phyloP scores from a whole-genome alignment of 345 rosid genomes.

The Hibiscus syriacus region DNA sequence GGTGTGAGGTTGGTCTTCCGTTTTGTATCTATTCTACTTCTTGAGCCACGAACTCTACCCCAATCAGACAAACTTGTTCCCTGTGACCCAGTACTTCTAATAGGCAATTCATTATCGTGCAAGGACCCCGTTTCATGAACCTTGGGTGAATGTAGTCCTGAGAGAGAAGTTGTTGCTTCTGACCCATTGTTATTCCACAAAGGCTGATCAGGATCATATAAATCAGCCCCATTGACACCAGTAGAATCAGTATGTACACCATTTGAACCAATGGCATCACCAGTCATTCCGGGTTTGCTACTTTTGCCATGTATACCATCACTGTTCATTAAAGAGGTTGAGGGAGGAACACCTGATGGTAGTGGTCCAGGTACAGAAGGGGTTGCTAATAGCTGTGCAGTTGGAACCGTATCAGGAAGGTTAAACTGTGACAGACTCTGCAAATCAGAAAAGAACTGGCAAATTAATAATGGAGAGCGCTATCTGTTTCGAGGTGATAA shows the following conservation, averaged over 20 bases:
- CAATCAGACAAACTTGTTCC: slow-evolving; percentile 45
- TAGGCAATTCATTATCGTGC: slow-evolving; percentile 30
- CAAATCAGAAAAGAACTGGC: slow-evolving; percentile 25
- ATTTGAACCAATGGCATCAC: slow-evolving; percentile 44
- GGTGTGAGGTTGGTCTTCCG: slow-evolving; percentile 40
- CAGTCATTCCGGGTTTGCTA: slow-evolving; percentile 43
- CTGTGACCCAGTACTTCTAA: slow-evolving; percentile 34
- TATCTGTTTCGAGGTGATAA: background rate
- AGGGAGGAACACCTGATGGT: slow-evolving; percentile 44
- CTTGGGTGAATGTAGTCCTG: too few species aligned
- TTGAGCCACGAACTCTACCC: slow-evolving; percentile 56
- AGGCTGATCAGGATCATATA: too few species aligned
- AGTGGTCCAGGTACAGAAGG: slow-evolving; percentile 49
- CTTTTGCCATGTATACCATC: slow-evolving; percentile 37
- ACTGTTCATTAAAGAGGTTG: slow-evolving; percentile 37
- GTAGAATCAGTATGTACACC: too few species aligned
- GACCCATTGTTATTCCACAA: too few species aligned
- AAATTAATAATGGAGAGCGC: background rate
- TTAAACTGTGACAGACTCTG: slow-evolving; percentile 97
- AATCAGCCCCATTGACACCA: too few species aligned
- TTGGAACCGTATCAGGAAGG: slow-evolving; percentile 86
- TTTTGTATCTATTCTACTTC: slow-evolving; percentile 39
- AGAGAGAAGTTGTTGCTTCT: too few species aligned
- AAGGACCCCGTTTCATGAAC: background rate
- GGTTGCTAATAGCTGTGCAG: slow-evolving; percentile 53